These are phyloP conservation scores for Phoenix dactylifera DNA, from an alignment of 176 grass and related monocot genomes.

Conservation along the genomic window DNA sequence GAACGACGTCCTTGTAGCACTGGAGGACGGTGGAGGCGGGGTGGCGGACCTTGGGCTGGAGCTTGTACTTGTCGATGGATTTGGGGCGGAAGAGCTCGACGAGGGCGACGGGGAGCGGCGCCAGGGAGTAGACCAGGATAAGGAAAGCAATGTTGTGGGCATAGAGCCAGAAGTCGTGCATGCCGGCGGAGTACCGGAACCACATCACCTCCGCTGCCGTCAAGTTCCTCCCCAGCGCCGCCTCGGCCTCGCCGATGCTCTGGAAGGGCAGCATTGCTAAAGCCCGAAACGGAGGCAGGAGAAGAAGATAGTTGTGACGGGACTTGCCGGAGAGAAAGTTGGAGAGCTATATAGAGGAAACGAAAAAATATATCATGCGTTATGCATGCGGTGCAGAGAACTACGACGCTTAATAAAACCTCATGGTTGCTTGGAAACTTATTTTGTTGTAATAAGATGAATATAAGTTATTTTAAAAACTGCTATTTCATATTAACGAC, in stretches of 20 bases:
- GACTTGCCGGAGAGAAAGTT: no score
- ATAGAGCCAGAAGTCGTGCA: conserved; percentile 62
- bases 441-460: no score
- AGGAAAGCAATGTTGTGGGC: conserved; percentile 70
- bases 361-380: no score
- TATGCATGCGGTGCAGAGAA: no score
- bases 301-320: no score
- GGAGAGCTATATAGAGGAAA: no score
- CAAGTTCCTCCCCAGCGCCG: conserved; percentile 59
- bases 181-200: conserved; percentile 48
- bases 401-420: no score
- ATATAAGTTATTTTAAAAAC: no score
- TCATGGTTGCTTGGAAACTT: no score
- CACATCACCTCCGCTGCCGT: conserved; percentile 43
- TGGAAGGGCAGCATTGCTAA: conserved; percentile 60
- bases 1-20: conserved; percentile 68
- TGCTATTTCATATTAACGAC: no score
- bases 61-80: conserved; percentile 50
- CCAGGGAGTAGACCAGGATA: conserved; percentile 62
- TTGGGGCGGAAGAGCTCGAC: conserved; percentile 52
- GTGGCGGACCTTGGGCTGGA: conserved; percentile 71
- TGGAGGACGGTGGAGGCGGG: conserved; percentile 32
- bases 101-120: conserved; percentile 72
- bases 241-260: conserved; percentile 59
- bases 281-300: no score